Evolutionary conservation across 805 yeast genomes (phyloP), one percentile per base, ranked within the genome.

Genomic region (Scheffersomyces amazonensis): DNA sequence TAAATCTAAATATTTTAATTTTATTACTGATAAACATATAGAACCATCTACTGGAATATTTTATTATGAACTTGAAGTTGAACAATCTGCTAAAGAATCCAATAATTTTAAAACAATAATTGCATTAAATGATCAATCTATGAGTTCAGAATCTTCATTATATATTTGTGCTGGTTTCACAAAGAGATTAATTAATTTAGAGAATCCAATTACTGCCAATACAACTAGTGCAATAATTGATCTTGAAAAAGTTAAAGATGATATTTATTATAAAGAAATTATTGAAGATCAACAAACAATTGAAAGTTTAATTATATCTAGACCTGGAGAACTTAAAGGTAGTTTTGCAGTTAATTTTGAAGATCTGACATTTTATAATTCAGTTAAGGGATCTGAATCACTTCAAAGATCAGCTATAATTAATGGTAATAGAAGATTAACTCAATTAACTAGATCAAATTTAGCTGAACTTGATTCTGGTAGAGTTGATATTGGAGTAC

Each of bases 271-370:
- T 24, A 49, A 48, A 31, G 54, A 53, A 33, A 22, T 44, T 40
- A 21, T 41, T 4, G 53, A 52, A 29, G 30, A 27, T 13, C 16
- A 13, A n/a, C 17, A 5, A 17, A 27, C 17, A 13, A 46, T 56
- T 5, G 53, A 56, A n/a, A 39, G 49, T 5, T 52, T 62, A 20
- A 44, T 68, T 21, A 51, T 56, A 19, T 44, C 53, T 2, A 65
- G 58, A 40, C 73, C 73, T 2, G 74, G 74, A 1, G 67, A 64
- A 13, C 47, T 69, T 33, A 60, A 53, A 31, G 73, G 73, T 3
- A 66, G 71, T 39, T 64, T 57, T 46, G 73, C 71, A 1, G 56
- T 69, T 16, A 63, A 59, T 47, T 67, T 65, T 46, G 66, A 65
- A 32, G 69, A 66, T 42, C 60, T 62, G 49, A 46, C 56, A 16